Evolutionary conservation across 2,329 filamentous ascomycete genomes (phyloP).

Genomic region (Scopulariopsis brevicaulis): DNA sequence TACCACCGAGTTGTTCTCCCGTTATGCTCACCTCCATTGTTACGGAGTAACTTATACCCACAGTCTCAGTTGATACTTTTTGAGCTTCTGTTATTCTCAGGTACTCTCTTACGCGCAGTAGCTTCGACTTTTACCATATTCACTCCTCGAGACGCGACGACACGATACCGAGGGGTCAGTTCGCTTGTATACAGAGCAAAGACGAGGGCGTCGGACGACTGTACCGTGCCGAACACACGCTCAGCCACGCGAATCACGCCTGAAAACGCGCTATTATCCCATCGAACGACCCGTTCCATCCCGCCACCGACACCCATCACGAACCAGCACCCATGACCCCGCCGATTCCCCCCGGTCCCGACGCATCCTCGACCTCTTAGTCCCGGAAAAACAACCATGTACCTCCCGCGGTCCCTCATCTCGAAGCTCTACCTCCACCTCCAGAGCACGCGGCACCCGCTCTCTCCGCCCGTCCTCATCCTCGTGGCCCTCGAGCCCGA

Average conservation of each 20-base stretch:
- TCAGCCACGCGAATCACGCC: not conserved
- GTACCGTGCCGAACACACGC: not conserved
- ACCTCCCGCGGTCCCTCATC: conserved; percentile 82
- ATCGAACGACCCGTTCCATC: not conserved
- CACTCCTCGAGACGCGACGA: not conserved
- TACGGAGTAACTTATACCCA: not conserved
- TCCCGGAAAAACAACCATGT: conserved; percentile 47
- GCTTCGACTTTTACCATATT: not conserved
- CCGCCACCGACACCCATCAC: not conserved
- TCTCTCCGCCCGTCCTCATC: conserved; percentile 81
- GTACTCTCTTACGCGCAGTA: not conserved
- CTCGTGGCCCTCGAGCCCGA: conserved; percentile 92
- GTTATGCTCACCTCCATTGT: not conserved
- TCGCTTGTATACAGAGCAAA: not conserved
- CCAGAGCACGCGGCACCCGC: conserved; percentile 74
- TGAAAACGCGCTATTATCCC: not conserved
- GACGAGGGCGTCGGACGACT: not conserved
- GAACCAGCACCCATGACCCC: conserved; percentile 1
- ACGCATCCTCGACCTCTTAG: conserved; percentile 17
- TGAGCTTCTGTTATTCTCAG: not conserved
- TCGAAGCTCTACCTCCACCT: conserved; percentile 88
- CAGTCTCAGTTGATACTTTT: not conserved
- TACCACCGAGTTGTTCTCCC: not conserved
- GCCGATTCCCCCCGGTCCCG: not conserved
- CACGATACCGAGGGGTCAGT: not conserved